Base-by-base conservation (phyloP, 371 early-diverging fungal species). In the Gilbertella persicaria region DNA sequence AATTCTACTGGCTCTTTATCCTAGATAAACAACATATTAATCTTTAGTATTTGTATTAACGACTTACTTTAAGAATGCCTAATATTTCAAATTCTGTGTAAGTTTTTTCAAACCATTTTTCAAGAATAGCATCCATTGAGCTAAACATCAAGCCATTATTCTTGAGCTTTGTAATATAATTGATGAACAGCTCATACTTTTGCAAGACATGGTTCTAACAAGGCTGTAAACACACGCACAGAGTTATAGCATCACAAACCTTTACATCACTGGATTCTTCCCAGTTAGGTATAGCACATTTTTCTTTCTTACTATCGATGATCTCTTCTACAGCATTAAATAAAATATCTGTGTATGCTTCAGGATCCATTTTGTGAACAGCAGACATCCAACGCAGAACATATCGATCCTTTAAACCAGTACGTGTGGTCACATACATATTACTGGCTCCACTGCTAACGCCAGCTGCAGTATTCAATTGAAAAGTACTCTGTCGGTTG, bases 371-470 rank as follows among this genome's bases (percentile, higher is more conserved):
- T 6, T 69, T 68, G 41, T 79, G 73, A 29, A 75, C 36, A 2
- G 58, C 52, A 3, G 60, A 40, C 59, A 79, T 56, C 79, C 79
- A 79, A 5, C 60, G 52, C 0, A 53, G 26, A 9, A 79, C 26
- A 50, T 75, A 79, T 26, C 71, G 49, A 47, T 73, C 73, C 10
- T 67, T 62, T n/a, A 79, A 53, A 5, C 66, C 66, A 26, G 55
- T 43, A n/a, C 79, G 63, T 17, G 66, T 71, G 0, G 64, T 68
- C 0, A 79, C 79, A 62, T 79, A 79, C 3, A 67, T 65, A 46
- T 47, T 71, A 24, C 79, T 75, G 25, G 69, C 67, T 17, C 73
- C 74, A 29, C 66, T 71, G 40, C 69, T 69, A 12, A 73, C 51
- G 12, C 71, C 73, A 17, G 59, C 53, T 7, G 44, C 49, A 4